A percentile compares a stretch with the other conserved stretches of the same genome.
Conservation (phyloP, 371 early-diverging fungal species). For the Lichtheimia ornata region DNA sequence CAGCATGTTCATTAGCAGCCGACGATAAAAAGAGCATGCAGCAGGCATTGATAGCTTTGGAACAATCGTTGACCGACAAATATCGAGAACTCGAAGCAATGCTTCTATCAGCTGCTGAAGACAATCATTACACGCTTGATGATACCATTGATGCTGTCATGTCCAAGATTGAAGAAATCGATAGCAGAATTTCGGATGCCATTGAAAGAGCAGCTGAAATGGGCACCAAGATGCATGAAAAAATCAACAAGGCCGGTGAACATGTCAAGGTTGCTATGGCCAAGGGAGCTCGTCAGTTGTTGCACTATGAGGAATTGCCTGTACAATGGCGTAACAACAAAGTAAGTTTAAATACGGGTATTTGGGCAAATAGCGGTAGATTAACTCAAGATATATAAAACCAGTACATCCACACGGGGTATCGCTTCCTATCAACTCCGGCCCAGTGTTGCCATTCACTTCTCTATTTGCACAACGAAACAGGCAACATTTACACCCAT, state of each 20-base stretch:
- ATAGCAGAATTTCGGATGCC: slow-evolving; percentile 43
- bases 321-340: slow-evolving; percentile 48
- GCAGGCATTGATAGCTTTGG: slow-evolving; percentile 13
- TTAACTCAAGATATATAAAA: slow-evolving; percentile 4
- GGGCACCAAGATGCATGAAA: slow-evolving; percentile 39
- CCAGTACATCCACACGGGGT: slow-evolving; percentile 65
- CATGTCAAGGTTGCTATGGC: slow-evolving; percentile 41
- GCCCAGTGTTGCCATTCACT: slow-evolving; percentile 68
- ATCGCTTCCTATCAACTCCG: slow-evolving; percentile 71
- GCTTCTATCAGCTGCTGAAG: slow-evolving; percentile 13
- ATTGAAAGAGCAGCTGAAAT: slow-evolving; percentile 37
- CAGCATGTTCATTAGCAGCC: slow-evolving; percentile 18
- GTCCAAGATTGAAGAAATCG: slow-evolving; percentile 49
- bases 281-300: slow-evolving; percentile 36
- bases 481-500: slow-evolving; percentile 85
- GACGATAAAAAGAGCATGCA: slow-evolving; percentile 19
- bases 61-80: slow-evolving; percentile 27
- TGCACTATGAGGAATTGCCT: slow-evolving; percentile 52
- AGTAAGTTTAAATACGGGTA: slow-evolving; percentile 22
- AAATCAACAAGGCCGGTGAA: slow-evolving; percentile 38
- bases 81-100: slow-evolving; percentile 22
- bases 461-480: slow-evolving; percentile 81
- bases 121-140: slow-evolving; percentile 26
- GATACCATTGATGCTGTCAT: slow-evolving; percentile 49
- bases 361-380: neutral